A percentile compares a stretch with the other conserved stretches of the same genome.
Evolutionary conservation across 352 stramenopile species (phyloP).

Genomic region (Paralagenidium karlingii): DNA sequence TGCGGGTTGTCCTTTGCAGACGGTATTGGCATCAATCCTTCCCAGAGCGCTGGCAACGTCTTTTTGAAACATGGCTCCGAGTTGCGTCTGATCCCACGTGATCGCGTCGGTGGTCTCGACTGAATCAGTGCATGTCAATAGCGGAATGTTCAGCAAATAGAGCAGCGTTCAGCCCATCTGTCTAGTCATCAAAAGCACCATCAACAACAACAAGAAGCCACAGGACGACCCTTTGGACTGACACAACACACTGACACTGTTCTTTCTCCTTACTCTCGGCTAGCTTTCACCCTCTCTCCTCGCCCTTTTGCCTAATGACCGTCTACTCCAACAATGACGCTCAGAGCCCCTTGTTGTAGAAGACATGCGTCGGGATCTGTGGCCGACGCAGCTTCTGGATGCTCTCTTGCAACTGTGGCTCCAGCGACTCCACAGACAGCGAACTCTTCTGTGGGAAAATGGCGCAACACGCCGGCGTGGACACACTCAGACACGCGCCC

Average conservation of each 20-base stretch:
- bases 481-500: constrained; percentile 56
- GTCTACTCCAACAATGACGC: neutral
- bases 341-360: constrained; percentile 70
- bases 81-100: constrained; percentile 69
- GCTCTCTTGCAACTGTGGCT: constrained; percentile 47
- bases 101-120: constrained; percentile 71
- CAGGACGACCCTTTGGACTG: too few species aligned
- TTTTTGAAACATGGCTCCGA: constrained; percentile 80
- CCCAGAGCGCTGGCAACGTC: constrained; percentile 69
- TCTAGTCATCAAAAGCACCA: too few species aligned
- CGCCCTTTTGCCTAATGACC: too few species aligned
- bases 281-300: too few species aligned
- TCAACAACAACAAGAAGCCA: too few species aligned
- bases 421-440: constrained; percentile 34
- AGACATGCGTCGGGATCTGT: constrained; percentile 32
- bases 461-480: constrained; percentile 66
- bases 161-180: too few species aligned
- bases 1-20: constrained; percentile 20
- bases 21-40: constrained; percentile 78
- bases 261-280: too few species aligned
- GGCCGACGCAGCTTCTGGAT: constrained; percentile 27
- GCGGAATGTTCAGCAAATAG: too few species aligned
- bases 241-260: too few species aligned
- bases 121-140: too few species aligned
- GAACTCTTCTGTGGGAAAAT: constrained; percentile 74